phyloP scores from a whole-genome alignment of 2,329 filamentous ascomycete genomes.

The Orbilia brochopaga region DNA sequence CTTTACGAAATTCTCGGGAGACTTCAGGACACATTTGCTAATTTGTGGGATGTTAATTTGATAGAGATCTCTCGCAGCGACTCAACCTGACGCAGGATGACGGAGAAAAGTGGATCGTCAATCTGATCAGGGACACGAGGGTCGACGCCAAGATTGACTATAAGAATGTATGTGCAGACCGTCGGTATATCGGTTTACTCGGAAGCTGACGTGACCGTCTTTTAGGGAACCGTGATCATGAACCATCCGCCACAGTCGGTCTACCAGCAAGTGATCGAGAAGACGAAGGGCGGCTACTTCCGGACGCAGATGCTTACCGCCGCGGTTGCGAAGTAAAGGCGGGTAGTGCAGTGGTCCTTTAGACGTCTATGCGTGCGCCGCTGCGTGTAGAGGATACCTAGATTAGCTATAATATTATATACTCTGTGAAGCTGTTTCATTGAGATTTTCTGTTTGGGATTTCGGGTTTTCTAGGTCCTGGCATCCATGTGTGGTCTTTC shows the following conservation, averaged over 20 bases:
- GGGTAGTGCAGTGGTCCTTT: not conserved
- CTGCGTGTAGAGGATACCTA: not conserved
- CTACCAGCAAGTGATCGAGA: slow-evolving; percentile 98
- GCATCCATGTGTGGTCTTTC: not conserved
- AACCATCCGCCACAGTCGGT: slow-evolving; percentile 98
- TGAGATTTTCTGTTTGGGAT: too few species aligned
- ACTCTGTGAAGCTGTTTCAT: not conserved
- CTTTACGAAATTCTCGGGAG: slow-evolving; percentile 9
- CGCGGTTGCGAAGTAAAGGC: slow-evolving; percentile 32
- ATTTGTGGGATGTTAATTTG: slow-evolving; percentile 50
- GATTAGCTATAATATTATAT: slow-evolving; percentile 17
- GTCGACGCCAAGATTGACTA: slow-evolving; percentile 99
- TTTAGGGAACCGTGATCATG: slow-evolving; percentile 88
- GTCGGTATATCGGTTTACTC: not conserved
- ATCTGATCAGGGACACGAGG: slow-evolving; percentile 95
- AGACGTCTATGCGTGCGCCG: not conserved
- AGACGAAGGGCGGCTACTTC: slow-evolving; percentile 99
- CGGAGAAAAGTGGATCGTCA: slow-evolving; percentile 99
- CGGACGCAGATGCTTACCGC: slow-evolving; percentile 87
- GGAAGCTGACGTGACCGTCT: slow-evolving; percentile 12
- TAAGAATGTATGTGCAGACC: slow-evolving; percentile 66
- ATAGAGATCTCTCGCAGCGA: slow-evolving; percentile 82
- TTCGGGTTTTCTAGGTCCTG: not conserved
- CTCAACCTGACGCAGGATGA: slow-evolving; percentile 91
- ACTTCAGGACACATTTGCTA: not conserved